Evolutionary conservation across 2,329 filamentous ascomycete genomes (phyloP), one percentile per base, ranked within the genome.

Genomic region (Myriosclerotinia duriaeana): DNA sequence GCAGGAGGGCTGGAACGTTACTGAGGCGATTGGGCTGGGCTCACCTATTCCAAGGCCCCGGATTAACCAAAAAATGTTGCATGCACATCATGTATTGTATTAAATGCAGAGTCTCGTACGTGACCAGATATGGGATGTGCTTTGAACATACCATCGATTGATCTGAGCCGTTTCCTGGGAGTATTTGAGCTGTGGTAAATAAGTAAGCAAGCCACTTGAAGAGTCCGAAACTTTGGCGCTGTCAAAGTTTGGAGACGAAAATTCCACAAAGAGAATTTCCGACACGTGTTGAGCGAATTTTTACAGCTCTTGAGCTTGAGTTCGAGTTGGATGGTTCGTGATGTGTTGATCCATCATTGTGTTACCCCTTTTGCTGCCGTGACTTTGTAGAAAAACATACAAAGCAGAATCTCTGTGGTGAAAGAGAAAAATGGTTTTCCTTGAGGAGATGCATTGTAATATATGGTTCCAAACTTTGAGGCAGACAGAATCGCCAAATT

Each of bases 221-320:
- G 30, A 59, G 53, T 58, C 53, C 61, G 52, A 22, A 26, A 20
- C 38, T 26, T n/a, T 44, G 52, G 40, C 52, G 42, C 26, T n/a
- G 53, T 59, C 30, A 59, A 65, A 65, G 62, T 65, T 42, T 65
- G 62, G 62, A 65, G 52, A 65, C 62, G 62, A 65, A n/a, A 26
- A 40, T 15, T 65, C 42, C 44, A 58, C 30, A 15, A 44, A 15
- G 34, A 38, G n/a, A 34, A 56, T 65, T 36, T 30, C 20, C 34
- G 62, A 65, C 62, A 65, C 62, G 62, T 65, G 62, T 59, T 65
- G 34, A 50, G 15, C 11, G 34, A 40, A 59, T 22, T 56, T 55
- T 48, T 65, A 42, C 62, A 59, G 53, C 34, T 56, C n/a, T 38
- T 17, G 38, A 20, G 17, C 30, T 56, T 46, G n/a, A 38, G n/a